Percentiles rank a stretch among this genome's conserved stretches.
Evolutionary conservation across 805 yeast species (phyloP).

Genomic region (Wickerhamomyces hampshirensis): DNA sequence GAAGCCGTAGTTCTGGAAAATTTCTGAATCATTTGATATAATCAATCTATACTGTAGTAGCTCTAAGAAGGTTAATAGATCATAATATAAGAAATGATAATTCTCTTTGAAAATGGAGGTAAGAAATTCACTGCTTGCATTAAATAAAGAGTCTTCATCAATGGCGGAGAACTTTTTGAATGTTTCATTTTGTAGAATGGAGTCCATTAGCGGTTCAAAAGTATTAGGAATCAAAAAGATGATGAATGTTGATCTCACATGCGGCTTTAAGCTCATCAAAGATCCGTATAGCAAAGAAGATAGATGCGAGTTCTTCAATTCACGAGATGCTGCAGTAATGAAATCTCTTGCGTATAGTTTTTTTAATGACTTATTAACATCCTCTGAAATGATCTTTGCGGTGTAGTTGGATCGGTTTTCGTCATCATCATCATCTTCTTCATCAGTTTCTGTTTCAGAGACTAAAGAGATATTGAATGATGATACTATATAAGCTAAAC

Average conservation of each 20-base stretch:
- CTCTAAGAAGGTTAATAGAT: constrained; percentile 50
- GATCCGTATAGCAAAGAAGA: constrained; percentile 25
- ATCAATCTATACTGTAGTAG: constrained; percentile 61
- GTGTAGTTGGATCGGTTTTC: not conserved
- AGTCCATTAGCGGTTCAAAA: constrained; percentile 28
- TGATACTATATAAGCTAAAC: constrained; percentile 6
- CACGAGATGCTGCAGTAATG: constrained; percentile 22
- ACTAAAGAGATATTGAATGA: constrained; percentile 8
- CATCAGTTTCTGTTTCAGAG: constrained; percentile 5
- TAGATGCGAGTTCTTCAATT: constrained; percentile 16
- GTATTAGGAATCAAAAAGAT: constrained; percentile 39
- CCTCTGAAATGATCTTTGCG: constrained; percentile 9
- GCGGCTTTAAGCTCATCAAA: constrained; percentile 35
- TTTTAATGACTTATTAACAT: constrained; percentile 8
- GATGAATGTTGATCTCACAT: constrained; percentile 33
- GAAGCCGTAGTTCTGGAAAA: constrained; percentile 37
- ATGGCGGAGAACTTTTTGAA: constrained; percentile 1
- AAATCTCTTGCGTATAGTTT: constrained; percentile 20
- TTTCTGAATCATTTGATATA: constrained; percentile 61
- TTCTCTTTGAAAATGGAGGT: constrained; percentile 4
- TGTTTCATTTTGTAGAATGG: constrained; percentile 19
- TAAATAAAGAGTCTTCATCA: constrained; percentile 7
- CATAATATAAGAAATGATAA: constrained; percentile 21
- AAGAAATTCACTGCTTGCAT: constrained; percentile 10
- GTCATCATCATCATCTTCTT: constrained; percentile 2